Evolutionary conservation across 768 basidiomycete genomes (phyloP), one percentile per base, ranked within the genome.

Genomic region (Russula emetica): DNA sequence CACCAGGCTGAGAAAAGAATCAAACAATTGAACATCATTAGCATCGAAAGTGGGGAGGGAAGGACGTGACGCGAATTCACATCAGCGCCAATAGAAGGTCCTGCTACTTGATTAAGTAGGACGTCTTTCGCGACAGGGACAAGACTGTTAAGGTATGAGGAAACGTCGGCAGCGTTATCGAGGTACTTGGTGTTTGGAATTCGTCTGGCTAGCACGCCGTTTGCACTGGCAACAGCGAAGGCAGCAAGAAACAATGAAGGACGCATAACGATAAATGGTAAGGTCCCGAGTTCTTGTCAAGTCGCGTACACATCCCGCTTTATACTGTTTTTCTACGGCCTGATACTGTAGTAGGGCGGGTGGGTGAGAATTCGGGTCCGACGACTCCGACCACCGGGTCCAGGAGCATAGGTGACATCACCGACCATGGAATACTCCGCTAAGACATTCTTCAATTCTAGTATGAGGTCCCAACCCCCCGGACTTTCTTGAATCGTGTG

Each of bases 1-100:
- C 64, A 28, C 60, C 64, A 18, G 64, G 64, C 64, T 66, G n/a
- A n/a, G 13, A 22, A 24, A 8, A 6, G 20, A 16, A 38, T 38
- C 14, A 18, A 56, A 34, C 14, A n/a, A n/a, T n/a, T n/a, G n/a
- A n/a, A n/a, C n/a, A 36, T n/a, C 22, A 22, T 55, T n/a, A 57
- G 24, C 40, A 28, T 34, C 24, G 20, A 22, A 24, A 20, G 14
- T 3, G 22, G 14, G n/a, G n/a, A 6, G 13, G 30, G 13, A n/a
- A 51, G 13, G 24, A 14, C 14, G 36, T 14, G 36, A 38, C 34
- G 14, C 2, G 32, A 20, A 57, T 22, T 40, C 30, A 65, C 64
- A 44, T 61, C 64, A 1, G 64, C 55, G 2, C 64, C 64, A 10
- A 60, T 55, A 2, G 44, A 28, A 26, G 45, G 58, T 6, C 64